phyloP scores from a whole-genome alignment of 2,329 filamentous ascomycete species.

The Diplodia mutila region DNA sequence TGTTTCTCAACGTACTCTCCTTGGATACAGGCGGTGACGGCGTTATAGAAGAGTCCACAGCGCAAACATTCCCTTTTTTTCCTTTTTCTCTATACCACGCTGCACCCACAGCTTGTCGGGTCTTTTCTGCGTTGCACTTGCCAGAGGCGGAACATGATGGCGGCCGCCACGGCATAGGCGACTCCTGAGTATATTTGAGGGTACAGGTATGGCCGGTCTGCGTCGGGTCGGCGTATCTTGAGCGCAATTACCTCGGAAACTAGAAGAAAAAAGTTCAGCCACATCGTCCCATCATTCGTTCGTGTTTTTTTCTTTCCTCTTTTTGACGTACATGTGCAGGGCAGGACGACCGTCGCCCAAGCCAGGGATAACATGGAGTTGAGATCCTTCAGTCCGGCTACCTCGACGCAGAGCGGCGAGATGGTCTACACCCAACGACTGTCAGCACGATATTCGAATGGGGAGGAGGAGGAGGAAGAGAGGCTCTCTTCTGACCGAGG shows the following conservation, averaged over 20 bases:
- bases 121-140: slow-evolving; percentile 8
- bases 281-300: background rate
- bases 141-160: slow-evolving; percentile 37
- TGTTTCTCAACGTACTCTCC: too few species aligned
- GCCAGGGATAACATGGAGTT: slow-evolving; percentile 46
- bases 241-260: slow-evolving; percentile 49
- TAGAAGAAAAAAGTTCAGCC: slow-evolving; percentile 20
- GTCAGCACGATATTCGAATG: background rate
- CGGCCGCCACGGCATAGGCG: slow-evolving; percentile 41
- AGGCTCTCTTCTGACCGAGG: too few species aligned
- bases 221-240: slow-evolving; percentile 40
- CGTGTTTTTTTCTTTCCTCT: background rate
- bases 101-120: background rate
- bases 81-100: background rate
- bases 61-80: background rate
- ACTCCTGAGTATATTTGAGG: slow-evolving; percentile 46
- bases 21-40: background rate
- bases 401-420: slow-evolving; percentile 46
- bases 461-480: too few species aligned
- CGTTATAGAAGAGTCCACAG: background rate
- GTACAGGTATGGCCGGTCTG: slow-evolving; percentile 41
- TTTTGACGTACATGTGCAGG: slow-evolving; percentile 39
- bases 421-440: slow-evolving; percentile 37
- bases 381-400: slow-evolving; percentile 46
- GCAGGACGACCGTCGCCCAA: slow-evolving; percentile 44